Evolutionary conservation across 495 filamentous ascomycete species (phyloP), one percentile per base, ranked within the genome.

Genomic region (Aspergillus bridgeri): DNA sequence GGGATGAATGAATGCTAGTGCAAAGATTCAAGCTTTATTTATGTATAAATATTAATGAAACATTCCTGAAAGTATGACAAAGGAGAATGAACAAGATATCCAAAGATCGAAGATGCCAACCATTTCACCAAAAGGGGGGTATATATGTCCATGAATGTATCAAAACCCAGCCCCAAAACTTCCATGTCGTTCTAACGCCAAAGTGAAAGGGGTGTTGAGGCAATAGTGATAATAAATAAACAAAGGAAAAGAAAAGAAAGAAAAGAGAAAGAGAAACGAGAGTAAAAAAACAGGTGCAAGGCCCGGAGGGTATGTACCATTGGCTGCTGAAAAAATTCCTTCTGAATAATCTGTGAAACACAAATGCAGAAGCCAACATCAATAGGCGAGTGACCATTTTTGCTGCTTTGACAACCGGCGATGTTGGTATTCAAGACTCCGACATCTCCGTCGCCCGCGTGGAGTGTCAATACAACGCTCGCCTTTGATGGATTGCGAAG

Each of bases 381-480:
- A 50, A 67, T 44, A 49, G 4, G 25, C 7, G 29, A 60, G 63
- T 33, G 42, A 19, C 22, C 54, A 59, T 46, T 60, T 60, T 45
- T 54, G 59, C 15, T 61, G 44, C 33, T 68, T 69, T 18, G 64
- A 59, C 49, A 69, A 59, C 57, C 53, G 66, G 24, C 61, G 53
- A 27, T 62, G 62, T 20, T 53, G 58, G 20, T 58, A 61, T n/a
- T 67, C 68, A 19, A 72, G 57, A 51, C 61, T 72, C 17, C 72
- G 69, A 47, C 60, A 71, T 33, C 70, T 65, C 48, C 69, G 49
- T 11, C 73, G 65, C 17, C 71, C 73, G 46, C 74, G 69, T 42
- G 52, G 29, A 9, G 48, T 1, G 21, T 69, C 73, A 43, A 27
- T 22, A 24, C 13, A 29, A 6, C 29, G 8, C 13, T 33, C 29